These are phyloP conservation scores for Fomitopsis betulina DNA, from an alignment of 1,284 basidiomycete species.

Conservation along the genomic window DNA sequence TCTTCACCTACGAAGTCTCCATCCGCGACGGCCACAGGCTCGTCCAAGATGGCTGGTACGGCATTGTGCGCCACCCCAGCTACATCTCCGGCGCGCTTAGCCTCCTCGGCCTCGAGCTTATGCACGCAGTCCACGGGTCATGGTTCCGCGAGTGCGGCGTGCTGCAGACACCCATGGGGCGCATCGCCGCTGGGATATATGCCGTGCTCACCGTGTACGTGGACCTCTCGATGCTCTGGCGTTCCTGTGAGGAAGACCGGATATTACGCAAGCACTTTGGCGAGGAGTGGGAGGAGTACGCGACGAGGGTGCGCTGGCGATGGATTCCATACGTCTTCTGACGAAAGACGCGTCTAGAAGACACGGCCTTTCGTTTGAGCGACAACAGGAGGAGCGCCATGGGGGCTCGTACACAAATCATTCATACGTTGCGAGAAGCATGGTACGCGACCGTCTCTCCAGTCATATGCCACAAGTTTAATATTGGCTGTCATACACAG, in stretches of 20 bases:
- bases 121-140: neutral
- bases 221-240: slow-evolving; percentile 4
- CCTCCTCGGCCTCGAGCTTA: slow-evolving; percentile 1
- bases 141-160: slow-evolving; percentile 10
- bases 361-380: neutral
- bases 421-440: neutral
- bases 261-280: slow-evolving; percentile 19
- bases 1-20: slow-evolving; percentile 14
- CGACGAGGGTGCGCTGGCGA: slow-evolving; percentile 6
- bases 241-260: slow-evolving; percentile 17
- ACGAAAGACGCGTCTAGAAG: neutral
- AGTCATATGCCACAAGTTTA: neutral
- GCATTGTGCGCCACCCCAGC: slow-evolving; percentile 10
- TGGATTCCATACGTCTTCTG: slow-evolving; percentile 9
- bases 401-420: neutral
- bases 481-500: neutral
- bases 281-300: slow-evolving; percentile 16
- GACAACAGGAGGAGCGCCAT: neutral
- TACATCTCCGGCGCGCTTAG: slow-evolving; percentile 3
- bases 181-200: neutral
- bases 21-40: slow-evolving; percentile 8
- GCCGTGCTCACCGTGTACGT: slow-evolving; percentile 2
- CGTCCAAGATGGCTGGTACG: slow-evolving; percentile 10
- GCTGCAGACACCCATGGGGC: neutral
- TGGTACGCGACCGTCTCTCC: neutral